A percentile compares a stretch with the other conserved stretches of the same genome.
phyloP scores from a whole-genome alignment of 768 basidiomycete species.

The Tricholoma furcatifolium region DNA sequence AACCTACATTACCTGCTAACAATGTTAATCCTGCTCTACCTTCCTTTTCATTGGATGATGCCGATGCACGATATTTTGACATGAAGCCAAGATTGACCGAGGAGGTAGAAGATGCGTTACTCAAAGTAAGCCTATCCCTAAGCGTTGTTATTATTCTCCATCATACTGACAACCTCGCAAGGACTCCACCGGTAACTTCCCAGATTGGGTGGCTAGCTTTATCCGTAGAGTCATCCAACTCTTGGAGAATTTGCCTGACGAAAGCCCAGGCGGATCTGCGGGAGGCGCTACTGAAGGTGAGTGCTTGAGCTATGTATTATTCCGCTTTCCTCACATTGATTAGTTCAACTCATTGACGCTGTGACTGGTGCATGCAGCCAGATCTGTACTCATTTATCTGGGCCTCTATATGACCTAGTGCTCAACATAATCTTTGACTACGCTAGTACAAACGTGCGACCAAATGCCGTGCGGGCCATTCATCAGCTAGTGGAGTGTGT shows the following conservation, averaged over 20 bases:
- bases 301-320: background rate
- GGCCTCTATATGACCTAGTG: constrained; percentile 74
- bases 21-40: constrained; percentile 28
- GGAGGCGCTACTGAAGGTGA: constrained; percentile 67
- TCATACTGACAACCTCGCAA: constrained; percentile 15
- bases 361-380: constrained; percentile 75
- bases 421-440: constrained; percentile 85
- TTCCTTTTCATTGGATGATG: constrained; percentile 35
- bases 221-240: constrained; percentile 76
- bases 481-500: constrained; percentile 86
- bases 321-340: background rate
- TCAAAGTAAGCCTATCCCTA: constrained; percentile 38
- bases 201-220: constrained; percentile 83
- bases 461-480: constrained; percentile 85
- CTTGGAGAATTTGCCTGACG: constrained; percentile 85
- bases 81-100: constrained; percentile 44
- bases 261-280: constrained; percentile 61
- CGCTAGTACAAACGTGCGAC: constrained; percentile 73
- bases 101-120: constrained; percentile 68
- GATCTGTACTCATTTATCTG: constrained; percentile 74
- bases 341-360: constrained; percentile 75
- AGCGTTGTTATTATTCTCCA: background rate
- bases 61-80: constrained; percentile 35
- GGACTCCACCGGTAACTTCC: constrained; percentile 72
- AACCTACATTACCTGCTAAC: constrained; percentile 30